phyloP scores from a whole-genome alignment of 306 rosid species.

The Lathyrus sativus region DNA sequence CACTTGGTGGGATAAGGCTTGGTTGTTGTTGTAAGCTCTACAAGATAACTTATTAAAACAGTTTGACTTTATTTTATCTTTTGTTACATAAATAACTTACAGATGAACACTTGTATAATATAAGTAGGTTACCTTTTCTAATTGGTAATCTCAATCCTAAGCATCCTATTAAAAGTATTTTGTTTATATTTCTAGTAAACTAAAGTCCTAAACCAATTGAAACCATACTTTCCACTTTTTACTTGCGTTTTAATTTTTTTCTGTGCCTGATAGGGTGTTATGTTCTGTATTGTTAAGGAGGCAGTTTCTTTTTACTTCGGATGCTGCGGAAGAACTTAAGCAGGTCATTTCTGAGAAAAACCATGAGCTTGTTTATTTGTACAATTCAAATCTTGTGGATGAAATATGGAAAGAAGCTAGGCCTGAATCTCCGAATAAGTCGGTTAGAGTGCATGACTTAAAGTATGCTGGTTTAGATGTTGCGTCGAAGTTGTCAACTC shows the following conservation, averaged over 20 bases:
- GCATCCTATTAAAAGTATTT: neutral
- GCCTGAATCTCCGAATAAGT: constrained; percentile 66
- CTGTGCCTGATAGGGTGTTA: constrained; percentile 54
- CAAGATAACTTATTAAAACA: neutral
- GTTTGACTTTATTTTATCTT: neutral
- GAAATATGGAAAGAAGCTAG: constrained; percentile 83
- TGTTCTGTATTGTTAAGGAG: constrained; percentile 77
- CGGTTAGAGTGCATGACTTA: constrained; percentile 74
- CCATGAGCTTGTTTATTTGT: constrained; percentile 77
- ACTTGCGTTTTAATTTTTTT: constrained; percentile 23
- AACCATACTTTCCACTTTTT: neutral
- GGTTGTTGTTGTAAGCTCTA: neutral
- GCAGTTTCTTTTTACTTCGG: constrained; percentile 96
- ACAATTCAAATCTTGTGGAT: constrained; percentile 80
- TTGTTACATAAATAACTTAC: neutral
- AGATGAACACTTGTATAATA: neutral
- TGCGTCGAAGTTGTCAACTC: constrained; percentile 65
- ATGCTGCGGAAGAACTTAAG: constrained; percentile 88
- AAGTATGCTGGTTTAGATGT: constrained; percentile 90
- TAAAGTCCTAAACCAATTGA: neutral
- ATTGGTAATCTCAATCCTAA: neutral
- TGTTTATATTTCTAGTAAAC: neutral
- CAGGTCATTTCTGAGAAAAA: constrained; percentile 67
- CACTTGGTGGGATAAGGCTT: too few species aligned
- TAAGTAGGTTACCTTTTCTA: neutral